Percentiles rank a stretch among this genome's conserved stretches.
Evolutionary conservation across 2,329 filamentous ascomycete species (phyloP).

Genomic region (Cladosporium sp.): DNA sequence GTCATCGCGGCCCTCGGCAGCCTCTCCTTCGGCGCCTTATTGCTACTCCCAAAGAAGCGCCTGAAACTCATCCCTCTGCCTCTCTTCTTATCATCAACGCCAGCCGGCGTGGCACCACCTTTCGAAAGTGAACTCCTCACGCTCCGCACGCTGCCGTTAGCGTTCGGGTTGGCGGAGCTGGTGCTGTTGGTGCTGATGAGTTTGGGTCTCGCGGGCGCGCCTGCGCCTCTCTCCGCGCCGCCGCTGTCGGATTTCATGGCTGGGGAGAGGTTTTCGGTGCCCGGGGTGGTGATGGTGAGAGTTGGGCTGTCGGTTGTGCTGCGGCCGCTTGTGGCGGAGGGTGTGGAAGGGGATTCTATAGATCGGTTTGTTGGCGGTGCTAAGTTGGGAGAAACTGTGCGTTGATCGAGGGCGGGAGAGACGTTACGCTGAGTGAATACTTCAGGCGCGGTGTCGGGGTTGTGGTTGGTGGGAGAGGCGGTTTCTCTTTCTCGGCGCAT

Average conservation of each 20-base stretch:
- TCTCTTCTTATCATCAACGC: slow-evolving; percentile 9
- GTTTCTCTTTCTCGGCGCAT: not conserved
- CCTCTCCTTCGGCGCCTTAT: not conserved
- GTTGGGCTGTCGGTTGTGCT: slow-evolving; percentile 1
- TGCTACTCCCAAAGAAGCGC: not conserved
- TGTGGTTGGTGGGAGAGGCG: not conserved
- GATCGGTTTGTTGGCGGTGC: not conserved
- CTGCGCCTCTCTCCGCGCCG: not conserved
- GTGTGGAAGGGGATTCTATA: not conserved
- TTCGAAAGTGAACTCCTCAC: not conserved
- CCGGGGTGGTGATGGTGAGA: not conserved
- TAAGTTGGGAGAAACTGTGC: not conserved
- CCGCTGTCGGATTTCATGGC: not conserved
- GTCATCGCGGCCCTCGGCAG: slow-evolving; percentile 12
- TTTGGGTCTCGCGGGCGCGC: not conserved
- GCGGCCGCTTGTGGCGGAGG: slow-evolving; percentile 8
- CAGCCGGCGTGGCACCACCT: not conserved
- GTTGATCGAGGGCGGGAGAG: not conserved
- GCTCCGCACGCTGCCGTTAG: not conserved
- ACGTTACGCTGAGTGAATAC: not conserved
- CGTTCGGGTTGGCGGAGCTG: not conserved
- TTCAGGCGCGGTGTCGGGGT: not conserved
- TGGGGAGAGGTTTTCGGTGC: not conserved
- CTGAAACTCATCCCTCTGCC: slow-evolving; percentile 8
- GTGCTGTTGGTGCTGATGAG: not conserved